Base-by-base conservation (phyloP, 805 yeast species). In the Myxozyma melibiosi region DNA sequence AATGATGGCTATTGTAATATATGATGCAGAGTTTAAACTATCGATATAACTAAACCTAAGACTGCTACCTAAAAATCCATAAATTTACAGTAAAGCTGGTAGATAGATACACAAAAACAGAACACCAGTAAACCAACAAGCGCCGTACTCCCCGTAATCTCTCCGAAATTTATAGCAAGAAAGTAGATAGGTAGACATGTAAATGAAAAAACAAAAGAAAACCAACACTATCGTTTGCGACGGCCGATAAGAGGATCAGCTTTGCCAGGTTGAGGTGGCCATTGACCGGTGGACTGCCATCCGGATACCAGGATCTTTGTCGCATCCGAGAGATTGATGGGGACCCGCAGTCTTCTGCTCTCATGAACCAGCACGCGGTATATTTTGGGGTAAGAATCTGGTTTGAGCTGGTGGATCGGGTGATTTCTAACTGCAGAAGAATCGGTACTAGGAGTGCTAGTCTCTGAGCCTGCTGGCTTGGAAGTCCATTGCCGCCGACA, bases 241-340 rank as follows among this genome's bases (percentile, higher is more conserved):
- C 44, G 48, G 7, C 40, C 63, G n/a, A 57, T 46, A 11, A 53
- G 45, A 2, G 63, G 63, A 44, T 59, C 63, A 13, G 63, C 55
- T 6, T 49, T 52, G 34, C 39, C 27, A 3, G 55, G 60, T 41
- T 65, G 37, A 61, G 68, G 60, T 55, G 70, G 66, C 92, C 94
- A 91, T 63, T 83, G 81, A 49, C 85, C 89, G 22, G 83, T 83
- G 58, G 83, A 84, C 14, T 80, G 78, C 98, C 98, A 91, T 18
- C 97, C 97, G 2, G 86, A 81, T 66, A 88, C 84, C 40, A 91
- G 79, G 24, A 91, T 80, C 62, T 80, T 79, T 50, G 90, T 69
- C 40, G 87, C 82, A 69, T 90, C 96, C 56, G 76, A 77, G 65
- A 92, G 78, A 70, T 88, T 89, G 72, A 92, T 76, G 14, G 90